Base-by-base conservation (phyloP, 495 filamentous ascomycete genomes). In the Oleoguttula mirabilis region DNA sequence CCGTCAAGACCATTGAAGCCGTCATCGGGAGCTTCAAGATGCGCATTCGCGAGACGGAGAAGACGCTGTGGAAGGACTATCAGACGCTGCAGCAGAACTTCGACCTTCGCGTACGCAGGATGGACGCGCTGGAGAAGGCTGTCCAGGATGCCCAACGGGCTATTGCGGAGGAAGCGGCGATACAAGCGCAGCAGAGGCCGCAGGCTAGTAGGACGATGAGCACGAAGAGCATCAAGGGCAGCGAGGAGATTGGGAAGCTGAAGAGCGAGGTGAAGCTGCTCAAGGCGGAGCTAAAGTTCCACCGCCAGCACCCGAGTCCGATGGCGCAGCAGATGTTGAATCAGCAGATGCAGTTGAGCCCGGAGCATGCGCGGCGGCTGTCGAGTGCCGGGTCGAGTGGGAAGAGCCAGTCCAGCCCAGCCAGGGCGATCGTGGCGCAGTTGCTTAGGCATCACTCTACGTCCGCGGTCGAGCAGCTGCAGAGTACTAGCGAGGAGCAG, bases 1-100 rank as follows among this genome's bases (percentile, higher is more conserved):
- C 88, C 6, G 73, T 94, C 46, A 94, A 94, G 64, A 84, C 76
- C 2, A 74, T 98, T 40, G 90, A 96, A 63, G 67, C 68, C 21
- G 75, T 92, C 45, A 66, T 98, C 33, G 69, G 75, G n/a, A 71
- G 72, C 24, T 94, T 94, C 70, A 82, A 84, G 55, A 65, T 66
- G 32, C 79, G 83, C 43, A 80, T 93, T 58, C 82, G 80, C 50
- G 64, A 64, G n/a, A 75, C 94, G 27, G 92, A 98, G 52, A 78
- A 82, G 39, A 83, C 92, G 35, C 66, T 98, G 11, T 83, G 77
- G 73, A 82, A 84, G 51, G 85, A 95, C 50, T 96, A 94, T 54
- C 80, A 93, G 42, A 73, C 73, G 2, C 72, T 96, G 16, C 88
- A 95, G 62, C 77, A 76, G 47, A 79, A 75, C 19, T 75, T 94